Evolutionary conservation across 1,284 basidiomycete genomes (phyloP).

Genomic region (Gomphus bonarii): DNA sequence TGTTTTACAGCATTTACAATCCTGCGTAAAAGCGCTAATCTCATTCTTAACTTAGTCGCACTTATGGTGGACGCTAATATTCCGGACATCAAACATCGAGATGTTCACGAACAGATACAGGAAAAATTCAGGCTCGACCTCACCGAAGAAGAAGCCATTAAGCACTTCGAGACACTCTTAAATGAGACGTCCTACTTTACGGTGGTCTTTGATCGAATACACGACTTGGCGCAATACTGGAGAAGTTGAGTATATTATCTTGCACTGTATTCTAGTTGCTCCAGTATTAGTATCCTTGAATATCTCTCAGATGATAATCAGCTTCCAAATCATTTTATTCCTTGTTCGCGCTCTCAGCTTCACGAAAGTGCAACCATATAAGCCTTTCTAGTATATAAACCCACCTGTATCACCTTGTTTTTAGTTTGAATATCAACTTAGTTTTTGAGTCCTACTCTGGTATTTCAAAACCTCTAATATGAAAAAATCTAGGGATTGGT

Average conservation of each 20-base stretch:
- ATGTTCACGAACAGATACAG: slow-evolving; percentile 80
- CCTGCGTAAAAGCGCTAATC: slow-evolving; percentile 93
- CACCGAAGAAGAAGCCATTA: slow-evolving; percentile 93
- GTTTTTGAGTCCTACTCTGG: too few relatives aligned
- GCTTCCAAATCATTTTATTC: too few relatives aligned
- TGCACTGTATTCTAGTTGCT: not conserved
- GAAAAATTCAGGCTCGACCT: slow-evolving; percentile 95
- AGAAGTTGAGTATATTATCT: slow-evolving; percentile 35
- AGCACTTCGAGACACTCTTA: slow-evolving; percentile 87
- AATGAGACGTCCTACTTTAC: slow-evolving; percentile 95
- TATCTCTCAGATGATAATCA: not conserved
- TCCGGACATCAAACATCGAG: slow-evolving; percentile 91
- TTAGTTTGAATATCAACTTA: too few relatives aligned
- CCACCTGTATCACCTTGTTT: too few relatives aligned
- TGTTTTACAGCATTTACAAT: slow-evolving; percentile 96
- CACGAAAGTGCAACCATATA: too few relatives aligned
- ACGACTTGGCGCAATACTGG: slow-evolving; percentile 82
- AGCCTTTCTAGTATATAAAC: too few relatives aligned
- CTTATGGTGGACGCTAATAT: slow-evolving; percentile 99
- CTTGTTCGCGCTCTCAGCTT: too few relatives aligned
- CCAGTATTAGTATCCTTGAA: not conserved
- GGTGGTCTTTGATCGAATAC: slow-evolving; percentile 86
- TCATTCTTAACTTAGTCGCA: slow-evolving; percentile 92
- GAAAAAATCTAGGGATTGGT: too few relatives aligned
- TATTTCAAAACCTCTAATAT: too few relatives aligned